Evolutionary conservation across 208 protist species (phyloP).

Genomic region (Wallacemonas sp.): DNA sequence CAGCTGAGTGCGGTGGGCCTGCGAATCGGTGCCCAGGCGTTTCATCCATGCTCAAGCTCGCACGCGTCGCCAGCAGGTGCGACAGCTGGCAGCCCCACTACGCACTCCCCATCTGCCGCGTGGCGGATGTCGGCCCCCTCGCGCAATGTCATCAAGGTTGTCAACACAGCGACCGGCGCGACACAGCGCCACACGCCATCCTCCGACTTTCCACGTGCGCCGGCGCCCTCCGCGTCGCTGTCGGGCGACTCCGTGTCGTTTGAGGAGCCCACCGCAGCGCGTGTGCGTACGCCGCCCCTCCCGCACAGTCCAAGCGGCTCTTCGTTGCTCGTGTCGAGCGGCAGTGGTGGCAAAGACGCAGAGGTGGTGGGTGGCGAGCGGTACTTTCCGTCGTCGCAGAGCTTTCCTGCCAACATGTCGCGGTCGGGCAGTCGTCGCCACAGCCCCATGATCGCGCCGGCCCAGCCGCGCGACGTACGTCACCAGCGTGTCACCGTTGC

Average conservation of each 20-base stretch:
- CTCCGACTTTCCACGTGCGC: not conserved
- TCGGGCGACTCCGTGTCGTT: no score
- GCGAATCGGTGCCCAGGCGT: slow-evolving; percentile 18
- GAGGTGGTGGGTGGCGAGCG: not conserved
- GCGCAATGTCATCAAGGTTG: slow-evolving; percentile 26
- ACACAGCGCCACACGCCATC: slow-evolving; percentile 1
- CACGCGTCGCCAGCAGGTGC: not conserved
- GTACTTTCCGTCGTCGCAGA: not conserved
- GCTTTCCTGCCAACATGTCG: not conserved
- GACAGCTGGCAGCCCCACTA: not conserved
- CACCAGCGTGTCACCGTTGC: slow-evolving; percentile 59
- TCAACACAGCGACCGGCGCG: slow-evolving; percentile 31
- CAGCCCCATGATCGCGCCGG: not conserved
- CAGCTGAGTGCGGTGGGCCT: slow-evolving; percentile 18
- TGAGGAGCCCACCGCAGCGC: no score
- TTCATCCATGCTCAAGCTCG: slow-evolving; percentile 16
- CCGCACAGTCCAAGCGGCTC: not conserved
- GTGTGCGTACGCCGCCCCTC: not conserved
- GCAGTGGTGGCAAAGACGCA: not conserved
- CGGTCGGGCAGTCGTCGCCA: not conserved
- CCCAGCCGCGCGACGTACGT: slow-evolving; percentile 17
- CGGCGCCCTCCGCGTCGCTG: not conserved
- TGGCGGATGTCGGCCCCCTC: slow-evolving; percentile 1
- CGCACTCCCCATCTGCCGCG: not conserved
- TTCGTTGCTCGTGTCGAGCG: not conserved